Evolutionary conservation across 768 basidiomycete species (phyloP), one percentile per base, ranked within the genome.

Genomic region (Tricholoma matsutake): DNA sequence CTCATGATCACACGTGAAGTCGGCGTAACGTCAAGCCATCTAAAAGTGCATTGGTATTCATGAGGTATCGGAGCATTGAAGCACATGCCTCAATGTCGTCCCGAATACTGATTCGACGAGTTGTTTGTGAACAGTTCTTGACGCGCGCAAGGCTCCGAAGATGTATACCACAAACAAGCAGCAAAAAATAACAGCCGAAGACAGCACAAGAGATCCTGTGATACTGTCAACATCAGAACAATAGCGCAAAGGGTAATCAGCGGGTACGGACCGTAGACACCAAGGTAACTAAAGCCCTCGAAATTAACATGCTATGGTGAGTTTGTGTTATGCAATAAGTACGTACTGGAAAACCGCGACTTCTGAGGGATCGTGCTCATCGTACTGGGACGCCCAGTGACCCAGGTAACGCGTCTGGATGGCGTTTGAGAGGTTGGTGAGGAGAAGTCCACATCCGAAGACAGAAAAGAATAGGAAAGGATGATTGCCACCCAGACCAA

Each of bases 11-110:
- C 82, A 4, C 88, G 82, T 18, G 78, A 75, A 1, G 73, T 70
- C 6, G 80, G 79, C 1, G 81, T 82, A 32, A 76, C 73, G 62
- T 79, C 78, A 29, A 82, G 76, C 76, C 75, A 87, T 69, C 87
- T n/a, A n/a, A n/a, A n/a, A n/a, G n/a, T n/a, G n/a, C n/a, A n/a
- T n/a, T n/a, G n/a, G n/a, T n/a, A n/a, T n/a, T n/a, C n/a, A n/a
- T n/a, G n/a, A n/a, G n/a, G n/a, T n/a, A n/a, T n/a, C n/a, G n/a
- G n/a, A n/a, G n/a, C n/a, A n/a, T n/a, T n/a, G n/a, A n/a, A n/a
- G n/a, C n/a, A n/a, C 71, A 22, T 56, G 85, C 86, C 85, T 78
- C 35, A 89, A 69, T 1, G 88, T 88, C 3, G 86, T 82, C 4
- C 83, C 79, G 13, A 89, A 69, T 0, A 89, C 68, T 9, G 85